phyloP scores from a whole-genome alignment of 345 rosid genomes.

The Dimocarpus longan region DNA sequence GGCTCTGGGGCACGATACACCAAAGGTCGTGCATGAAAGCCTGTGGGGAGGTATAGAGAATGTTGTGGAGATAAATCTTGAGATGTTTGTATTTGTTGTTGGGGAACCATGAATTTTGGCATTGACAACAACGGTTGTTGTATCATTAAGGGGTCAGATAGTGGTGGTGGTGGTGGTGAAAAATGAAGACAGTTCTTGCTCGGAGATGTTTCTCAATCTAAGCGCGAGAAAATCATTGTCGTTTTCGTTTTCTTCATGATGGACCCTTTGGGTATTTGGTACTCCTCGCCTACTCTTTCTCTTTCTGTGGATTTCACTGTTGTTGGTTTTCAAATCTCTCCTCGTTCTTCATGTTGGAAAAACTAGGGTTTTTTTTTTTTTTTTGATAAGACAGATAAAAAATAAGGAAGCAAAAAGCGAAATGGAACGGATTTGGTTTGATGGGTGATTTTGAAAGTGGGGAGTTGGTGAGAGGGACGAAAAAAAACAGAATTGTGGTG shows the following conservation, averaged over 20 bases:
- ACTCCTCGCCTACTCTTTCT: slow-evolving; percentile 12
- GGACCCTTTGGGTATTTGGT: not conserved
- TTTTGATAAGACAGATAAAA: not conserved
- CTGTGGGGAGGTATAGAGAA: not conserved
- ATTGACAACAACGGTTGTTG: not conserved
- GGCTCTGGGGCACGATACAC: not conserved
- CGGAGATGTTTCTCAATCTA: not conserved
- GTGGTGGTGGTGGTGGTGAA: not conserved
- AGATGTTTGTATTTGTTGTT: slow-evolving; percentile 6
- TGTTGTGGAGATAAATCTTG: slow-evolving; percentile 19
- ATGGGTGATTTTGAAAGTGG: not conserved
- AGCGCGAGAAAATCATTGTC: slow-evolving; percentile 28
- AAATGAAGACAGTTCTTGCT: not conserved
- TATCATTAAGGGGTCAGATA: not conserved
- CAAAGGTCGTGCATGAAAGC: no score
- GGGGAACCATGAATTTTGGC: not conserved
- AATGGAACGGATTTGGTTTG: not conserved
- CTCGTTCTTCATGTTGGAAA: not conserved
- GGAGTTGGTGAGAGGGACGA: not conserved
- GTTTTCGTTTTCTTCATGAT: not conserved
- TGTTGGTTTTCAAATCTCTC: not conserved
- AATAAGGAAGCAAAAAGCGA: not conserved
- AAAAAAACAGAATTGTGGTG: not conserved
- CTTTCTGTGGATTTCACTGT: not conserved
- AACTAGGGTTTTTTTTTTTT: slow-evolving; percentile 3